phyloP scores from a whole-genome alignment of 495 filamentous ascomycete species.

The Hamigera avellanea region DNA sequence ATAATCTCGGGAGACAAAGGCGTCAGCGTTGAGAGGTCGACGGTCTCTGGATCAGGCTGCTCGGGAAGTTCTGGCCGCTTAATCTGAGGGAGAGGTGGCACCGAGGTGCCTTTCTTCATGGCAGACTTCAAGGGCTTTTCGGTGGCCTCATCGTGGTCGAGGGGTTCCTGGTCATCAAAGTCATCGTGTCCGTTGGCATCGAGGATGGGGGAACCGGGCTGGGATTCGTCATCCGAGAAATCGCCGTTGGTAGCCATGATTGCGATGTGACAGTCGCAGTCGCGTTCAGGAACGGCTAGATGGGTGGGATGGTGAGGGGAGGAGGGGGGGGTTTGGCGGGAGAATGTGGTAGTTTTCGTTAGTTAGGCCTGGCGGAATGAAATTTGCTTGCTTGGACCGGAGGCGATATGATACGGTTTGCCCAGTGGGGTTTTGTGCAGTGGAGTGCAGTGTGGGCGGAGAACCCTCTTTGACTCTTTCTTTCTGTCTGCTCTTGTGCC shows the following conservation, averaged over 20 bases:
- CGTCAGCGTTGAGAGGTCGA: conserved; percentile 66
- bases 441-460: conserved; percentile 29
- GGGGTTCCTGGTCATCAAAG: conserved; percentile 39
- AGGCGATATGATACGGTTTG: conserved; percentile 30
- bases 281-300: conserved; percentile 7
- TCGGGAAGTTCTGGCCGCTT: conserved; percentile 59
- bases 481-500: no score
- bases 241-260: conserved; percentile 57
- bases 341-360: conserved; percentile 11
- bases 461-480: not conserved
- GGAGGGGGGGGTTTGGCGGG: conserved; percentile 10
- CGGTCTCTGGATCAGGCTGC: conserved; percentile 77
- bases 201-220: conserved; percentile 46
- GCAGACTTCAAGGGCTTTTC: conserved; percentile 50
- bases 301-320: conserved; percentile 7
- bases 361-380: conserved; percentile 8
- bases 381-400: conserved; percentile 27
- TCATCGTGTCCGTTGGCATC: conserved; percentile 42
- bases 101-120: conserved; percentile 47
- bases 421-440: conserved; percentile 26
- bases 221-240: conserved; percentile 48
- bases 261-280: conserved; percentile 10
- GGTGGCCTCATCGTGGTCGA: conserved; percentile 29
- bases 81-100: conserved; percentile 30
- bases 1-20: conserved; percentile 95